phyloP scores from a whole-genome alignment of 768 basidiomycete species.

The Tulasnella sp. region DNA sequence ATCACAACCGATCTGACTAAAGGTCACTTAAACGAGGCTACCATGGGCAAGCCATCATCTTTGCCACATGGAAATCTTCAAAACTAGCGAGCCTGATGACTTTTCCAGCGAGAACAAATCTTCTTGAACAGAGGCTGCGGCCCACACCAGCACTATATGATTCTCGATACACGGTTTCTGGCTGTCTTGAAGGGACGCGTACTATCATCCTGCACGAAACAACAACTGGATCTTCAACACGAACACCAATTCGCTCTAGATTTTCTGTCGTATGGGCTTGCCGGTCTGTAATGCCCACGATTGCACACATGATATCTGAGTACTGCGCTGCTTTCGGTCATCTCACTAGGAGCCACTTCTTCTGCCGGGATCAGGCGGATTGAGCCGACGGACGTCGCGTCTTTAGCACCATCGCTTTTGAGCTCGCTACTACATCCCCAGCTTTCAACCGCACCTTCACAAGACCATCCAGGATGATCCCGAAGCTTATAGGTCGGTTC shows the following conservation, averaged over 20 bases:
- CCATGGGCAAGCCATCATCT: too few species aligned
- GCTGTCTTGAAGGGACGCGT: constrained; percentile 4
- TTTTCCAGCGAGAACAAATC: too few species aligned
- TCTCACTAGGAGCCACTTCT: constrained; percentile 30
- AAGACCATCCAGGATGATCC: constrained; percentile 10
- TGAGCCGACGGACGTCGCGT: constrained; percentile 23
- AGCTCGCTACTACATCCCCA: constrained; percentile 20
- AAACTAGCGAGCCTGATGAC: too few species aligned
- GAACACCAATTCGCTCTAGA: neutral
- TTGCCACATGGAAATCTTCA: too few species aligned
- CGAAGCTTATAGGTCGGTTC: constrained; percentile 11
- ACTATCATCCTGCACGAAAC: neutral
- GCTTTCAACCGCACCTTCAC: neutral
- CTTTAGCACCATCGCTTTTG: constrained; percentile 29
- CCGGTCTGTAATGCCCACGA: constrained; percentile 32
- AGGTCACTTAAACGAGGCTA: too few species aligned
- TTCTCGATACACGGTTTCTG: neutral
- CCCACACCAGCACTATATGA: too few species aligned
- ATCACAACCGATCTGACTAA: too few species aligned
- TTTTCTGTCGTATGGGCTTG: constrained; percentile 29
- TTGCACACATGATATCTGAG: constrained; percentile 27
- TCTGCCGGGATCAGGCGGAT: constrained; percentile 18
- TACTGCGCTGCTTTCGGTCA: constrained; percentile 18
- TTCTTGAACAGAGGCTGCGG: too few species aligned
- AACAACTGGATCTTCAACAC: neutral